These are phyloP conservation scores for Lactarius vividus DNA, from an alignment of 768 basidiomycete genomes.

Conservation along the genomic window DNA sequence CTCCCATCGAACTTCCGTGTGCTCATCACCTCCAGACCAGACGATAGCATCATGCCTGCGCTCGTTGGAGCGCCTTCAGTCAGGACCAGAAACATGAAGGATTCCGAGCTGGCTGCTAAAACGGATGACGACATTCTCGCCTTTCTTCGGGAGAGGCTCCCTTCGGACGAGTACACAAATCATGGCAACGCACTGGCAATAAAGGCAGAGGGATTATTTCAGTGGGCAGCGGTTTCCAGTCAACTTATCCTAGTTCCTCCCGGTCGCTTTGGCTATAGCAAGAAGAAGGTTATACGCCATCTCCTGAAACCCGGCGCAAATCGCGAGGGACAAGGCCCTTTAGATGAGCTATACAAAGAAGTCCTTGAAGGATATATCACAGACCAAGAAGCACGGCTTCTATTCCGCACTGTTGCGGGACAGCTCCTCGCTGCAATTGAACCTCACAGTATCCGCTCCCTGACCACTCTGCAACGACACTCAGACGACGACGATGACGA, in stretches of 20 bases:
- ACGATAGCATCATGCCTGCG: neutral
- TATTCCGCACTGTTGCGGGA: neutral
- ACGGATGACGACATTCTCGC: neutral
- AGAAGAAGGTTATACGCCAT: no score
- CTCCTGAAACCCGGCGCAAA: neutral
- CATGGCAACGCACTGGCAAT: neutral
- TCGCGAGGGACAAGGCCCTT: neutral
- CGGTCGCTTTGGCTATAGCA: no score
- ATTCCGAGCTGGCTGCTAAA: neutral
- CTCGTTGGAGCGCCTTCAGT: neutral
- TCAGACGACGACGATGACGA: neutral
- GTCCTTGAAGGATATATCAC: no score
- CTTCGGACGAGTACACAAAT: neutral
- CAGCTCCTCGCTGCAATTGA: neutral
- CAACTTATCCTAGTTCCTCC: neutral
- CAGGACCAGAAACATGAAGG: neutral
- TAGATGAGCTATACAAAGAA: no score
- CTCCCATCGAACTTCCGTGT: conserved; percentile 4
- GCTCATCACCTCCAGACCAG: neutral
- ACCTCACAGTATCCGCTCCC: neutral
- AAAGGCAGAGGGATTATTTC: neutral
- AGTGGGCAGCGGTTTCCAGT: neutral
- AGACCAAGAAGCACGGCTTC: neutral
- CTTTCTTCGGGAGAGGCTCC: neutral
- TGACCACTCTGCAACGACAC: neutral